Percentiles rank a stretch among this genome's conserved stretches.
These are phyloP conservation scores for Plasmodium inui DNA, from an alignment of 169 alveolate genomes.

Conservation along the genomic window DNA sequence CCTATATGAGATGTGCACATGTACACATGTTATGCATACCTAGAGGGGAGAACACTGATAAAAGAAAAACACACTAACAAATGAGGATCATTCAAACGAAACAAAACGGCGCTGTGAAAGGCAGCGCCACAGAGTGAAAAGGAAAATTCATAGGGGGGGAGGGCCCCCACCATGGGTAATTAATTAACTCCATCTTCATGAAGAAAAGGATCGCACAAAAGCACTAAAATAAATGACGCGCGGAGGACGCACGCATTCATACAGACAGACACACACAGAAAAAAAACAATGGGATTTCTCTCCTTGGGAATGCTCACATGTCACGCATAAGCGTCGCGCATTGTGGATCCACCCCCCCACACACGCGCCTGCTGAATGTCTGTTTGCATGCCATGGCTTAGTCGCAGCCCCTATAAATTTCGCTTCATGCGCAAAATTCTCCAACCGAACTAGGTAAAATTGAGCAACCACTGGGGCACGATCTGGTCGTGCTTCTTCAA, in stretches of 20 bases:
- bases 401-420: neutral
- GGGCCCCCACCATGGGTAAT: neutral
- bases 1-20: neutral
- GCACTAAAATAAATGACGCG: neutral
- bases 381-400: neutral
- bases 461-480: conserved; percentile 82
- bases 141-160: neutral
- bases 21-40: neutral
- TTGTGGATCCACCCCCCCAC: neutral
- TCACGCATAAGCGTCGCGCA: neutral
- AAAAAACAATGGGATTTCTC: neutral
- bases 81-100: neutral
- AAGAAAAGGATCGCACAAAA: neutral
- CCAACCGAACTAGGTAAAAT: conserved; percentile 2
- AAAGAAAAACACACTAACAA: neutral
- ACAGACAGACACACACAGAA: neutral
- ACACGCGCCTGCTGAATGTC: neutral
- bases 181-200: neutral
- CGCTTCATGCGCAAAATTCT: neutral
- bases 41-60: neutral
- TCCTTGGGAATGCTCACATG: neutral
- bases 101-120: neutral
- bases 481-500: conserved; percentile 82
- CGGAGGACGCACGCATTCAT: neutral
- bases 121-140: neutral